phyloP scores from a whole-genome alignment of 305 asterid genomes.

The Fraxinus velutina region DNA sequence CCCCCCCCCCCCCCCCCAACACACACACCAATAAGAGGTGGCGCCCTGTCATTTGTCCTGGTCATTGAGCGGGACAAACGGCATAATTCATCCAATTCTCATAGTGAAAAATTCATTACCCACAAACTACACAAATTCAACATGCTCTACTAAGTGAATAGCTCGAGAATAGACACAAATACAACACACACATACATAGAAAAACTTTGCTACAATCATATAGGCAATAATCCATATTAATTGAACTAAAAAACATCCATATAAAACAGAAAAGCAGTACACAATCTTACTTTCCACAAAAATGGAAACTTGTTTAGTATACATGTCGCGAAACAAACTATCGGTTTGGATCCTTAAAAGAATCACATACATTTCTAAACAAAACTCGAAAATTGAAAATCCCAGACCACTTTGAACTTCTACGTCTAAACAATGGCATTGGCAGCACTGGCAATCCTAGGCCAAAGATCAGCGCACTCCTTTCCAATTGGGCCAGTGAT shows the following conservation, averaged over 20 bases:
- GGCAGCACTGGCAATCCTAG: conserved; percentile 64
- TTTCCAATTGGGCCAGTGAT: conserved; percentile 65
- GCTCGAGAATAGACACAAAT: neutral
- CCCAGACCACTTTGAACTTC: neutral
- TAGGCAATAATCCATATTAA: neutral
- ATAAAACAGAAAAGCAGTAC: neutral
- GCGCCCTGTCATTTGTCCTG: too few species aligned
- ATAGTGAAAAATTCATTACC: neutral
- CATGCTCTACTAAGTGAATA: neutral
- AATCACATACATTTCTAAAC: neutral
- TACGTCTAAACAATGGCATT: conserved; percentile 52
- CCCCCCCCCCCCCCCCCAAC: neutral
- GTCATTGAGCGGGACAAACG: too few species aligned
- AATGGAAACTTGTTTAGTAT: neutral
- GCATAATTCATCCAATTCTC: neutral
- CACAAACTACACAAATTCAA: neutral
- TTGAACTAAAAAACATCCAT: neutral
- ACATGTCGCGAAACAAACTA: neutral
- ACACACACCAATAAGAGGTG: too few species aligned
- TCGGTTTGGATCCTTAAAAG: neutral
- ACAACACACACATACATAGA: neutral
- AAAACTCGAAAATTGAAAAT: conserved; percentile 16
- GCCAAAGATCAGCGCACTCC: conserved; percentile 70
- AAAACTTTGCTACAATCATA: neutral
- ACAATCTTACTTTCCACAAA: neutral